Base-by-base conservation (phyloP, 2,329 filamentous ascomycete species). In the Neofusicoccum laricinum region DNA sequence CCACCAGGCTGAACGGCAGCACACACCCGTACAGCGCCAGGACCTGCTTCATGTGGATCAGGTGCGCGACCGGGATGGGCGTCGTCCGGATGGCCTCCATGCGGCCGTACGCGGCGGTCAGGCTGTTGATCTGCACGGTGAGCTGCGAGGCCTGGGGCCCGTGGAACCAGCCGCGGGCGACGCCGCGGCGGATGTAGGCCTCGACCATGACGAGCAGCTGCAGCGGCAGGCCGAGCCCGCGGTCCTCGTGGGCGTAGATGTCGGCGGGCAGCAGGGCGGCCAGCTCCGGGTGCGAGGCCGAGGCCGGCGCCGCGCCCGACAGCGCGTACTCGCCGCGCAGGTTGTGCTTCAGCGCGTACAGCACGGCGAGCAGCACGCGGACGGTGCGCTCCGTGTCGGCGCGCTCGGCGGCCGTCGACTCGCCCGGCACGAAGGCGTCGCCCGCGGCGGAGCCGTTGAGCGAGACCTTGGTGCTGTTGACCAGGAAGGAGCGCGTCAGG, bases 1-100 rank as follows among this genome's bases (percentile, higher is more conserved):
- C 81, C 0, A 87, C 86, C 75, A 88, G 84, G 1, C 85, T 85
- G 69, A 89, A 89, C 0, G 87, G 86, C 4, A 89, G 75, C 10
- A 89, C 82, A 59, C 80, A 81, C 34, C 83, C 82, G 68, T 87
- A 89, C 0, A 89, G 76, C 0, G 85, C 85, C 0, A 89, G 79
- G 0, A 88, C 86, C 74, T 89, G 87, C 67, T 85, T 84, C 69
- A 86, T 84, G 68, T 89, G 87, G 66, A 89, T 89, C 21, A 89
- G 70, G 71, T 88, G 86, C 4, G 87, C 87, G 7, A 89, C 83
- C 1, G 87, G 87, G 19, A 89, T 82, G 0, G 86, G 86, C 0
- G 87, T 88, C n/a, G 85, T 74, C 65, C 85, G 81, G 46, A 89
- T 89, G 0, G 86, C 88, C 74, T 89, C 87, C 85, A 89, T 87